phyloP scores from a whole-genome alignment of 192 early-diverging fungal species.

The Coemansia sp. region DNA sequence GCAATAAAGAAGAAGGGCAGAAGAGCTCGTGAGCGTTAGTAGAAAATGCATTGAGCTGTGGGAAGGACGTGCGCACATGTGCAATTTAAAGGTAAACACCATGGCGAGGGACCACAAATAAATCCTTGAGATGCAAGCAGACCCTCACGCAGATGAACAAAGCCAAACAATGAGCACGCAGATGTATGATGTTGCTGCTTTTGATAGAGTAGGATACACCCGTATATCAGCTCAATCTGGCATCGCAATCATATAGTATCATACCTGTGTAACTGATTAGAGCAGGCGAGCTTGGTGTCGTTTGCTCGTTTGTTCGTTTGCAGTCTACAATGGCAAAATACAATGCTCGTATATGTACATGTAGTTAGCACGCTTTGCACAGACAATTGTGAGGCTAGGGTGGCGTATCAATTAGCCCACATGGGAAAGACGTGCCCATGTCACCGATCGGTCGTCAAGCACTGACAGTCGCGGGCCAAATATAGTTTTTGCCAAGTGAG shows the following conservation, averaged over 20 bases:
- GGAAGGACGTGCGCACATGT: not conserved
- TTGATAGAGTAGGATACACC: conserved; percentile 8
- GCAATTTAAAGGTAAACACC: conserved; percentile 8
- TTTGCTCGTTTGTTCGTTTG: not conserved
- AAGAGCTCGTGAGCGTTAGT: conserved; percentile 2
- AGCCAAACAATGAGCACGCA: not conserved
- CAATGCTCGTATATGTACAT: not conserved
- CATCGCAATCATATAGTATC: conserved; percentile 4
- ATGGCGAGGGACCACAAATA: not conserved
- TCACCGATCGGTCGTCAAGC: not conserved
- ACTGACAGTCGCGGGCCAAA: not conserved
- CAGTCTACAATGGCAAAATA: not conserved
- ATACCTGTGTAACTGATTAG: conserved; percentile 11
- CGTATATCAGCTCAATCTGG: conserved; percentile 1
- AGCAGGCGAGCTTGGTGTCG: not conserved
- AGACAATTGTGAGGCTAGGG: not conserved
- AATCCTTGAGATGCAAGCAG: not conserved
- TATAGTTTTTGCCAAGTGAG: not conserved
- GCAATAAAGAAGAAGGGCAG: not conserved
- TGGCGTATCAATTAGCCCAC: not conserved
- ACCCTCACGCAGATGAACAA: conserved; percentile 6
- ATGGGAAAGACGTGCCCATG: not conserved
- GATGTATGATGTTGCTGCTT: not conserved
- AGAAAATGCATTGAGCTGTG: not conserved
- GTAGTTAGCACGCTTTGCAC: conserved; percentile 1